Evolutionary conservation across 257 asterid genomes (phyloP).

Genomic region (Forsythia suspensa): DNA sequence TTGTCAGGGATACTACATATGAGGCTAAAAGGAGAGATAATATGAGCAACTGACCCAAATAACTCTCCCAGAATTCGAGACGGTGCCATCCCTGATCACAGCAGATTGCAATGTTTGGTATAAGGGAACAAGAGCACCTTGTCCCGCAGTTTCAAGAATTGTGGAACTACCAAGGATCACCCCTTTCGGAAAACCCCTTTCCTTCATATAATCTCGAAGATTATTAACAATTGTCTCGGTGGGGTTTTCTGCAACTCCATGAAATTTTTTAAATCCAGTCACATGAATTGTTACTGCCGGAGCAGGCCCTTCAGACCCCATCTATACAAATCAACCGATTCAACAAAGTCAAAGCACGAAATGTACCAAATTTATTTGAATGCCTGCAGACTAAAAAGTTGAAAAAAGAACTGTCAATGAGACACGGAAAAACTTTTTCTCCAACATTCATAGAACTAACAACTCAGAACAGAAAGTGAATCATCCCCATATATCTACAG

Average conservation of each 20-base stretch:
- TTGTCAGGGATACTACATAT: neutral
- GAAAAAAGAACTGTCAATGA: neutral
- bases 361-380: slow-evolving; percentile 13
- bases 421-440: neutral
- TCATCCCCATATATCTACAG: neutral
- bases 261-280: slow-evolving; percentile 91
- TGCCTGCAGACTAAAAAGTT: slow-evolving; percentile 27
- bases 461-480: neutral
- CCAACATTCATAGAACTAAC: neutral
- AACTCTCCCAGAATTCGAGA: slow-evolving; percentile 50
- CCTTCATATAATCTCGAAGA: slow-evolving; percentile 71
- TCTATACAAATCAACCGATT: slow-evolving; percentile 38
- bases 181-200: slow-evolving; percentile 80
- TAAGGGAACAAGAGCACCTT: slow-evolving; percentile 74
- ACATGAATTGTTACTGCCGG: slow-evolving; percentile 82
- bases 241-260: slow-evolving; percentile 96
- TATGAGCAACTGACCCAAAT: slow-evolving; percentile 67
- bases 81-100: slow-evolving; percentile 42
- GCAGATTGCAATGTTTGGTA: slow-evolving; percentile 82
- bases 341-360: slow-evolving; percentile 35
- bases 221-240: slow-evolving; percentile 83
- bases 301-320: slow-evolving; percentile 95
- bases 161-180: slow-evolving; percentile 86
- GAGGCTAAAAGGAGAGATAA: neutral
- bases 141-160: slow-evolving; percentile 94